Conservation (phyloP, 257 asterid genomes). For the Fraxinus anomala region DNA sequence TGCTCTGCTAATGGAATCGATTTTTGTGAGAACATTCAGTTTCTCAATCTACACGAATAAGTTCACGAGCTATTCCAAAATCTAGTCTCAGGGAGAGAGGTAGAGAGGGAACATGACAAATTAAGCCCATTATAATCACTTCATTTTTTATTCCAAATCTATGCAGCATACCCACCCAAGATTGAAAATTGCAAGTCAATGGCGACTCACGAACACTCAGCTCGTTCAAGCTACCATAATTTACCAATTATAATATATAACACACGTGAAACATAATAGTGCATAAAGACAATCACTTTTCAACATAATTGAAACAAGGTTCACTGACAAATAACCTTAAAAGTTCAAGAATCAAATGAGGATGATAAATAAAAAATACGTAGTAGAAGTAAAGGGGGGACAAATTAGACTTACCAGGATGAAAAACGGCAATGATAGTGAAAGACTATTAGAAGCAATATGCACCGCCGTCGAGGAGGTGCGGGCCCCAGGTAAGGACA, state of each 20-base stretch:
- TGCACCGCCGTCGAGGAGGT: constrained; percentile 55
- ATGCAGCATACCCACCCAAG: neutral
- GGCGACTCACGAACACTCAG: neutral
- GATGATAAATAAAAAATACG: neutral
- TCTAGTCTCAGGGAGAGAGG: neutral
- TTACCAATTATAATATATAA: neutral
- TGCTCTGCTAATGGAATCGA: neutral
- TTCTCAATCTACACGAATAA: neutral
- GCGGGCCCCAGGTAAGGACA: constrained; percentile 65
- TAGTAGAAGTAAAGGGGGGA: neutral
- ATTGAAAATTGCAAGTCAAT: neutral
- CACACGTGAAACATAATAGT: neutral
- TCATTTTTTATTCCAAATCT: neutral
- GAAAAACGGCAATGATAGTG: constrained; percentile 55
- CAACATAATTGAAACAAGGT: neutral
- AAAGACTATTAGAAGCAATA: constrained; percentile 38
- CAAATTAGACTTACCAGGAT: constrained; percentile 49
- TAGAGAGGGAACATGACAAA: neutral
- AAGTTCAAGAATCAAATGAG: neutral
- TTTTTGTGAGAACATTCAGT: neutral
- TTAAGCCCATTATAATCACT: neutral
- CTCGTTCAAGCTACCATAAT: neutral
- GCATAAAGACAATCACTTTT: neutral
- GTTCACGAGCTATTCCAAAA: neutral
- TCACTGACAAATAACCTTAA: neutral